A percentile compares a stretch with the other conserved stretches of the same genome.
Evolutionary conservation across 2,329 filamentous ascomycete species (phyloP).

Genomic region (Colletotrichum lindemuthianum): DNA sequence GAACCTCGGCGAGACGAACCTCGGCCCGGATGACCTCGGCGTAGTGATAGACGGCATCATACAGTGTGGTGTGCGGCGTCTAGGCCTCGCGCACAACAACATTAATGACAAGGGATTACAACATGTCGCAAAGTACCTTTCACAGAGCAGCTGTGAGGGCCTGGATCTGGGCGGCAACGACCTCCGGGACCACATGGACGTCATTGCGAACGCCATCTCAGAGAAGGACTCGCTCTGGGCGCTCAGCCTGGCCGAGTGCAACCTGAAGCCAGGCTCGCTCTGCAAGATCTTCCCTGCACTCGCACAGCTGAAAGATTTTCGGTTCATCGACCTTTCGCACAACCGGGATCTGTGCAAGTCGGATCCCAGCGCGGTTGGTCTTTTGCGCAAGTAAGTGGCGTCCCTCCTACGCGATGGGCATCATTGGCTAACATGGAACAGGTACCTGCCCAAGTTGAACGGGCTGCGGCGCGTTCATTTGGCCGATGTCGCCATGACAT

Average conservation of each 20-base stretch:
- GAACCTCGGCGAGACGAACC: conserved; percentile 81
- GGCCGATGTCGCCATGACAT: conserved; percentile 81
- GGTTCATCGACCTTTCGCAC: conserved; percentile 92
- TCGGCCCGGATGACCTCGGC: conserved; percentile 76
- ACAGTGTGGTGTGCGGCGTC: conserved; percentile 77
- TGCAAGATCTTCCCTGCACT: conserved; percentile 80
- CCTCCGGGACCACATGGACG: conserved; percentile 63
- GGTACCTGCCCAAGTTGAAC: conserved; percentile 81
- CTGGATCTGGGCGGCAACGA: conserved; percentile 91
- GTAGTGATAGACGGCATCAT: conserved; percentile 85
- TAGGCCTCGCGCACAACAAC: conserved; percentile 86
- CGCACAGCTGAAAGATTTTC: conserved; percentile 75
- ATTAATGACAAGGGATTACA: conserved; percentile 78
- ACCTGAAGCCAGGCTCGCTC: conserved; percentile 77
- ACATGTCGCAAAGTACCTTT: conserved; percentile 81
- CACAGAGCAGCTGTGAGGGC: conserved; percentile 82
- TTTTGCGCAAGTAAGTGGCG: conserved; percentile 77
- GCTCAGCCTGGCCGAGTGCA: conserved; percentile 87
- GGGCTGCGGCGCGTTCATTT: conserved; percentile 87
- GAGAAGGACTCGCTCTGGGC: conserved; percentile 75
- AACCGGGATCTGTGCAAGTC: conserved; percentile 83
- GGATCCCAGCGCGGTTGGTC: conserved; percentile 76
- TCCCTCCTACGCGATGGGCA: background rate
- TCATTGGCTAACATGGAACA: conserved; percentile 41
- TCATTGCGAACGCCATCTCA: conserved; percentile 62